These are phyloP conservation scores for Raphanus sativus DNA, from an alignment of 345 rosid species.

Conservation along the genomic window DNA sequence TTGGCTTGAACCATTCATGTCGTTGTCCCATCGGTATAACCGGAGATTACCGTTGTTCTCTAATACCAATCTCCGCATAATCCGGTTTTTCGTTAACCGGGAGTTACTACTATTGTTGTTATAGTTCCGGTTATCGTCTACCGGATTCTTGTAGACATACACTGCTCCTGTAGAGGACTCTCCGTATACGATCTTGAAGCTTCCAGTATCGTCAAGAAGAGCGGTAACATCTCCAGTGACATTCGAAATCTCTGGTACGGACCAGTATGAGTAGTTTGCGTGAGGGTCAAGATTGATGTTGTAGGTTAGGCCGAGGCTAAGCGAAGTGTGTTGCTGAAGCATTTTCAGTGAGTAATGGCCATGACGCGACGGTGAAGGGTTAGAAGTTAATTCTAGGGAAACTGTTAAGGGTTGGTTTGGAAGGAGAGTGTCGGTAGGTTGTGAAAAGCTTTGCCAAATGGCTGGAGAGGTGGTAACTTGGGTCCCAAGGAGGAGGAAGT, in stretches of 20 bases:
- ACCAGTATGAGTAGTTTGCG: conserved; percentile 83
- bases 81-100: conserved; percentile 27
- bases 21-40: conserved; percentile 79
- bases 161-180: conserved; percentile 72
- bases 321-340: conserved; percentile 81
- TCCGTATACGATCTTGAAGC: conserved; percentile 83
- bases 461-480: conserved; percentile 35
- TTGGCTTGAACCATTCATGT: conserved; percentile 70
- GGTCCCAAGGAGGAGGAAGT: conserved; percentile 56
- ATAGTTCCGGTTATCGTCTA: conserved; percentile 43
- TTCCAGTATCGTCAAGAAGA: conserved; percentile 68
- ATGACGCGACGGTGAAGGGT: conserved; percentile 44
- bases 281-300: conserved; percentile 44
- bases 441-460: conserved; percentile 77
- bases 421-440: conserved; percentile 83
- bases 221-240: conserved; percentile 81
- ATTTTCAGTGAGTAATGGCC: conserved; percentile 78
- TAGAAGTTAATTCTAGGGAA: conserved; percentile 64
- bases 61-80: conserved; percentile 59
- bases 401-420: conserved; percentile 82
- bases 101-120: conserved; percentile 29
- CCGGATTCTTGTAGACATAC: conserved; percentile 72
- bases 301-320: conserved; percentile 79
- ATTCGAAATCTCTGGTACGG: conserved; percentile 82
- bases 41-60: conserved; percentile 80